Base-by-base conservation (phyloP, 2,329 filamentous ascomycete genomes). In the Pseudogymnoascus sp. region DNA sequence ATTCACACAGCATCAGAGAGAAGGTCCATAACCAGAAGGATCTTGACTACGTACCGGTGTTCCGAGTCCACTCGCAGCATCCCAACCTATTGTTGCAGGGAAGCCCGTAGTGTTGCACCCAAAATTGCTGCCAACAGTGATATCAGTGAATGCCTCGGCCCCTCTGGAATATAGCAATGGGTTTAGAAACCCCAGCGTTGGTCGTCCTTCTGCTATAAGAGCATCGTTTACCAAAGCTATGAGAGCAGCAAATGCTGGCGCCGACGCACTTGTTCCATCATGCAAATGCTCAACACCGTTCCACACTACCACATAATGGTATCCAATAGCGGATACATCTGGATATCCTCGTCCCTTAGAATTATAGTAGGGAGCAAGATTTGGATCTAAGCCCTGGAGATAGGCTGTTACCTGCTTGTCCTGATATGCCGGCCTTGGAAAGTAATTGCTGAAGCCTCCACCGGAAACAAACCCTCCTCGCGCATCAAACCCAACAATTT, bases 171-270 rank as follows among this genome's bases (percentile, higher is more conserved):
- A 77, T 12, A 77, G 61, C 74, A 73, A 75, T 0, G 76, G 76
- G 63, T 78, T 78, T 57, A 78, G 61, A 66, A 75, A 77, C 2
- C 76, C 75, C 1, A 78, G 64, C 0, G 71, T 67, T 6, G 69
- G 68, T 68, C 80, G 78, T 6, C 81, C 81, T 9, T 73, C 73
- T 0, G 78, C 73, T 16, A 86, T 70, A 12, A 84, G 74, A 0
- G 82, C 83, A 63, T 87, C 85, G 65, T 88, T 88, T 47, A 88
- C 74, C 4, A 88, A 75, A 2, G 81, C 74, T 37, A 88, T 75
- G 61, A 88, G 76, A 16, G 77, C 81, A 0, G 82, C 77, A 2
- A 81, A 79, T 0, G 82, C 73, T 0, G 86, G 86, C 0, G 80
- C 74, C 0, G 83, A 79, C 11, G 83, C 83, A 7, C 75, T 78